A percentile compares a stretch with the other conserved stretches of the same genome.
Evolutionary conservation across 768 basidiomycete genomes (phyloP).

Genomic region (Tricholoma saponaceum): DNA sequence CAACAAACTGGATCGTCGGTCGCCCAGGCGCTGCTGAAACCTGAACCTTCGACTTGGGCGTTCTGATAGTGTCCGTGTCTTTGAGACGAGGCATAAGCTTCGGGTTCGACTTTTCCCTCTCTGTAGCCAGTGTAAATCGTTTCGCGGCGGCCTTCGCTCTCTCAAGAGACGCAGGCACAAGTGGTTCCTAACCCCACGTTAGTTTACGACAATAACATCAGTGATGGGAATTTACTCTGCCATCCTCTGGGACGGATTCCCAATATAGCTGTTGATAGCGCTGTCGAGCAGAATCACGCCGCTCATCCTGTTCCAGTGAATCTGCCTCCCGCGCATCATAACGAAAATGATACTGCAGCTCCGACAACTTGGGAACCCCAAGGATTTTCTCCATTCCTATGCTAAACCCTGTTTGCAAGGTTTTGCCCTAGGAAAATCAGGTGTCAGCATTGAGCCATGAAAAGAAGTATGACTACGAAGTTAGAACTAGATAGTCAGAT

Average conservation of each 20-base stretch:
- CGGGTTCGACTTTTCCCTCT: conserved; percentile 34
- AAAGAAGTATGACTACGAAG: conserved; percentile 2
- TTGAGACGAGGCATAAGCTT: conserved; percentile 35
- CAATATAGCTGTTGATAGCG: conserved; percentile 74
- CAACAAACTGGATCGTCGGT: conserved; percentile 61
- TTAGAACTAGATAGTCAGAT: conserved; percentile 43
- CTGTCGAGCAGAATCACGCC: conserved; percentile 51
- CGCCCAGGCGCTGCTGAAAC: conserved; percentile 40
- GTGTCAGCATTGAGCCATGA: not conserved
- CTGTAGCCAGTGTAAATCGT: conserved; percentile 26
- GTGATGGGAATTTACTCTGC: conserved; percentile 41
- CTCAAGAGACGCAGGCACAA: conserved; percentile 55
- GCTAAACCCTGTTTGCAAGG: conserved; percentile 76
- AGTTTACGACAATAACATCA: not conserved
- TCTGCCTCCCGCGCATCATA: conserved; percentile 61
- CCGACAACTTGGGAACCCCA: conserved; percentile 37
- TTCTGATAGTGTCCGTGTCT: conserved; percentile 33
- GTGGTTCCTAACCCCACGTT: conserved; percentile 45
- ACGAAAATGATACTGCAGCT: conserved; percentile 20
- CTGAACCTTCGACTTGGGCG: conserved; percentile 31
- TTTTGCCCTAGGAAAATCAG: conserved; percentile 42
- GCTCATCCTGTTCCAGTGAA: conserved; percentile 50
- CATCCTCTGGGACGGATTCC: conserved; percentile 71
- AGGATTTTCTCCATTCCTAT: conserved; percentile 79
- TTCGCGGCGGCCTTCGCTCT: conserved; percentile 38